Conservation (phyloP, 371 early-diverging fungal species). For the Phascolomyces articulosus region DNA sequence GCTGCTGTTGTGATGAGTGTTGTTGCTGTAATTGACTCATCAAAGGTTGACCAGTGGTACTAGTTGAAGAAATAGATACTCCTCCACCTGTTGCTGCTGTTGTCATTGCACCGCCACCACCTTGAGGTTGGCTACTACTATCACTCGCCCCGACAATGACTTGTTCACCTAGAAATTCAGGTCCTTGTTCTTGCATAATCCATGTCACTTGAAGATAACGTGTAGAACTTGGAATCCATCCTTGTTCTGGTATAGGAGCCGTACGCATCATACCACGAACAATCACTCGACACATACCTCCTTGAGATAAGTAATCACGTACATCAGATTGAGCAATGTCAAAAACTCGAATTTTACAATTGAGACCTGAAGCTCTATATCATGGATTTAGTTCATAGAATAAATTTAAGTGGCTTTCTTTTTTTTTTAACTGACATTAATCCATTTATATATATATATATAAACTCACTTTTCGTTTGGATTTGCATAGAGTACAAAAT, state of each 20-base stretch:
- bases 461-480: background rate
- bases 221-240: background rate
- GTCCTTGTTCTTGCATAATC: conserved; percentile 6
- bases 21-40: too few species aligned
- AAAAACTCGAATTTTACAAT: conserved; percentile 9
- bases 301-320: background rate
- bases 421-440: background rate
- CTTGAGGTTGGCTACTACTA: too few species aligned
- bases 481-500: conserved; percentile 10
- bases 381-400: too few species aligned
- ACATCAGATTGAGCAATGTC: background rate
- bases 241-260: conserved; percentile 1
- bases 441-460: background rate
- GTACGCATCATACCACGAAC: conserved; percentile 4
- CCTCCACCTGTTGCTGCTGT: too few species aligned
- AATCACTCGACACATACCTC: conserved; percentile 9
- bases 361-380: conserved; percentile 4
- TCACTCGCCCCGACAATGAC: too few species aligned
- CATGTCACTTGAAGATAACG: conserved; percentile 8
- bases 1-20: background rate
- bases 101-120: background rate
- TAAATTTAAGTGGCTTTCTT: too few species aligned
- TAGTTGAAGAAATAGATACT: too few species aligned
- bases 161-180: background rate
- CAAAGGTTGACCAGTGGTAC: too few species aligned